phyloP scores from a whole-genome alignment of 805 yeast genomes.

The Lipomyces sp. region DNA sequence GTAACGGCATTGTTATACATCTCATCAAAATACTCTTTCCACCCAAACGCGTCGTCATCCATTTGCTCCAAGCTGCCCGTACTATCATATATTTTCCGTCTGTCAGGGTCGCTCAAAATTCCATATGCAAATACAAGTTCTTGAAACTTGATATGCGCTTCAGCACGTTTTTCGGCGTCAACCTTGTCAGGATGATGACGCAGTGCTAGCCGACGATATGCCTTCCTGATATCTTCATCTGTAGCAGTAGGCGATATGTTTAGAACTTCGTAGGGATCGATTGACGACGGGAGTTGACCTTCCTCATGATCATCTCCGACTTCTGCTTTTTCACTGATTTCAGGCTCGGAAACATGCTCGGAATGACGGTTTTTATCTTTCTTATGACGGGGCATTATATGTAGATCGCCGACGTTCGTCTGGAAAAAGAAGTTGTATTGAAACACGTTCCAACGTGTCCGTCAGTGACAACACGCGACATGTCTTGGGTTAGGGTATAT shows the following conservation, averaged over 20 bases:
- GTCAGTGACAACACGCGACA: no score
- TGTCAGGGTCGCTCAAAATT: constrained; percentile 62
- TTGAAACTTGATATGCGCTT: constrained; percentile 57
- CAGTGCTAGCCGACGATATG: constrained; percentile 68
- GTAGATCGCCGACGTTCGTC: background rate
- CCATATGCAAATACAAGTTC: constrained; percentile 76
- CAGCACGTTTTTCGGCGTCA: constrained; percentile 47
- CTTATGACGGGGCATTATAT: background rate
- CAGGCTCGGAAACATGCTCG: background rate
- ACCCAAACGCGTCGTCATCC: constrained; percentile 41
- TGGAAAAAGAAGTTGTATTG: background rate
- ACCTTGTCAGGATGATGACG: constrained; percentile 74
- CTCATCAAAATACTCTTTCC: constrained; percentile 48
- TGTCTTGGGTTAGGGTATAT: no score
- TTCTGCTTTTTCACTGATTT: constrained; percentile 2
- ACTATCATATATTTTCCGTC: constrained; percentile 64
- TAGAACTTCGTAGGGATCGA: constrained; percentile 66
- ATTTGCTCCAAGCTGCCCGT: constrained; percentile 63
- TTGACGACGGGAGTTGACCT: constrained; percentile 45
- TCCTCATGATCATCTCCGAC: constrained; percentile 11
- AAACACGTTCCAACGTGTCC: no score
- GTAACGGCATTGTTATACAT: constrained; percentile 46
- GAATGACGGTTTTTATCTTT: background rate
- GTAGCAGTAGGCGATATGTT: constrained; percentile 48
- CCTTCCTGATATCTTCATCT: constrained; percentile 63